Base-by-base conservation (phyloP, 805 yeast genomes). In the Spathaspora passalidarum region DNA sequence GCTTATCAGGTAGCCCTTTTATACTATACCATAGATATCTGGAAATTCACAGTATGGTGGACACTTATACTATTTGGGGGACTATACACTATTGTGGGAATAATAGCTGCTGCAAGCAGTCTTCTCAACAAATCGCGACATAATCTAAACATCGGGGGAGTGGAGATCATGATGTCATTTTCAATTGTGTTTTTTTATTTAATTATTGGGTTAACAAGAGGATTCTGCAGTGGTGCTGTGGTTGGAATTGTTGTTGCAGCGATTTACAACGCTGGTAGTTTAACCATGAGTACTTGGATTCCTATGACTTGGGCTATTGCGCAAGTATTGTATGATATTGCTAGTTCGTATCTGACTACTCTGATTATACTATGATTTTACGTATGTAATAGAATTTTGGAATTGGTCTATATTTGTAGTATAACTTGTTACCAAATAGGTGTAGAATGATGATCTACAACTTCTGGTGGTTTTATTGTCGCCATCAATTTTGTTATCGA, bases 261-360 rank as follows among this genome's bases (percentile, higher is more conserved):
- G 1, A 77, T 90, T 6, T 91, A 91, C 66, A 72, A 76, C 45
- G 82, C 96, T 0, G 96, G 96, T 0, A 74, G 85, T 19, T 81
- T 92, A 56, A 78, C 86, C 18, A 88, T 94, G 95, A 84, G 95
- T 10, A 88, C 97, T 0, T 92, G 99, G 99, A 81, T 92, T 6
- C 98, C 99, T 0, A 76, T 92, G 53, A 78, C 86, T 45, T 88
- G 91, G 81, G 95, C 82, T 0, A 63, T 86, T 2, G 77, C 86
- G 4, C 82, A 81, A 54, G 73, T 87, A 5, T 59, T 89, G 37
- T 86, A 79, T 62, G 80, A 86, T 58, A 74, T 88, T 29, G 71
- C 84, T 26, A 76, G 83, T 7, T 76, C 87, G 5, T 88, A 86
- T 60, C 80, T 86, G 47, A 73, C 81, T 49, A 77, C 60, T 43